Base-by-base conservation (phyloP, 148 eudicot species). In the Silene conica region DNA sequence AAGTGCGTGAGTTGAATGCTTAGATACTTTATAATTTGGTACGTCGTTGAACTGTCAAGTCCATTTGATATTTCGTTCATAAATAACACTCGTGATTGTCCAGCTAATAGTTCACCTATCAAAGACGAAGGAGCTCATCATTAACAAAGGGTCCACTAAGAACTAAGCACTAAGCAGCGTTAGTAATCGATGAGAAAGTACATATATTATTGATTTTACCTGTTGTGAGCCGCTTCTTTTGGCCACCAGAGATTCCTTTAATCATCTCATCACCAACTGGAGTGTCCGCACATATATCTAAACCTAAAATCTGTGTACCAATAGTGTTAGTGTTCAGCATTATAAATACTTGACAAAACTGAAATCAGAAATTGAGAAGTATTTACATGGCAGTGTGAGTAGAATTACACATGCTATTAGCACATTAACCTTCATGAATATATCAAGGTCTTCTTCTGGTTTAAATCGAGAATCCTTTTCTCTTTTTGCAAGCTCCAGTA, bases 41-140 rank as follows among this genome's bases (percentile, higher is more conserved):
- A 84, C 4, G 99, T 92, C 34, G 97, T 95, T 76, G 99, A 87
- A 81, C 99, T 95, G 76, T 95, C 99, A 71, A 95, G 97, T 74
- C 99, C 99, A 60, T 84, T 95, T 23, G 99, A 95, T 79, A 95
- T 92, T 81, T 95, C 99, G 69, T n/a, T n/a, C n/a, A n/a, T n/a
- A n/a, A n/a, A n/a, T n/a, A n/a, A n/a, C n/a, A n/a, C n/a, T n/a
- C n/a, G n/a, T n/a, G n/a, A n/a, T n/a, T n/a, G n/a, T n/a, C n/a
- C n/a, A n/a, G n/a, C n/a, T n/a, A n/a, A n/a, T 71, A 95, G 69
- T 85, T 95, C 99, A 82, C 96, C 99, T 95, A 78, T 59, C 67
- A 84, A 76, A 74, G 70, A 21, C 59, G 62, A 77, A 64, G 23
- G 26, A 21, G 57, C 57, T 72, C 74, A 75, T 64, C 76, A 80